Base-by-base conservation (phyloP, 495 filamentous ascomycete genomes). In the Bombardia bombarda region DNA sequence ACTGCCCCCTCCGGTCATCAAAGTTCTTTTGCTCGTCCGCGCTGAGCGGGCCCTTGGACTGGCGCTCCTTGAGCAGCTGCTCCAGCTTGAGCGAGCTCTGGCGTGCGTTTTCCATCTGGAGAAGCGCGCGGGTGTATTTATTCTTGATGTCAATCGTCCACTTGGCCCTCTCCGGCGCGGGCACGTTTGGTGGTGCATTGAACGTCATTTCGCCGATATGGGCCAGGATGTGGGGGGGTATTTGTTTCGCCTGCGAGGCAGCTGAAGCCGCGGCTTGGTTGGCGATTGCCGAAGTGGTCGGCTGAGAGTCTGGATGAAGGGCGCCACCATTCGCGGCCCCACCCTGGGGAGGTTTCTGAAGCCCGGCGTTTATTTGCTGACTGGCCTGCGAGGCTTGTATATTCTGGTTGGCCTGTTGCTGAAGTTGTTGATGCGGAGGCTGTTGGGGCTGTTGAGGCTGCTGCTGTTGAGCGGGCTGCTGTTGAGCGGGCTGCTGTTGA, bases 181-280 rank as follows among this genome's bases (percentile, higher is more conserved):
- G 0, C 8, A 63, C 37, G 20, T 42, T 39, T 16, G 51, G 18
- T 4, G 66, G 51, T 1, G 45, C 23, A 8, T 40, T 32, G 49
- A 66, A 68, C 7, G 52, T 55, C 17, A 70, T 43, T 20, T 67
- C 60, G 24, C 55, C 59, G 5, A 62, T 26, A 33, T 69, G 66
- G 0, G 57, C 49, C n/a, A 63, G 12, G 22, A 70, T 59, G 24
- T 55, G 33, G n/a, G 54, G 47, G 0, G 65, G 59, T 2, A 64
- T 13, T 28, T 10, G 9, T 13, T 28, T 10, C 17, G 7, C 20
- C 35, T 55, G 32, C 34, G 34, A n/a, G 26, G 33, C 19, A 30
- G 38, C 18, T 20, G 50, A 32, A 43, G 31, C 41, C 25, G 23
- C 36, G 42, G 14, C 42, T n/a, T n/a, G n/a, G n/a, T n/a, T n/a